These are phyloP conservation scores for Friedmanniomyces endolithicus DNA, from an alignment of 495 filamentous ascomycete species.

Conservation along the genomic window DNA sequence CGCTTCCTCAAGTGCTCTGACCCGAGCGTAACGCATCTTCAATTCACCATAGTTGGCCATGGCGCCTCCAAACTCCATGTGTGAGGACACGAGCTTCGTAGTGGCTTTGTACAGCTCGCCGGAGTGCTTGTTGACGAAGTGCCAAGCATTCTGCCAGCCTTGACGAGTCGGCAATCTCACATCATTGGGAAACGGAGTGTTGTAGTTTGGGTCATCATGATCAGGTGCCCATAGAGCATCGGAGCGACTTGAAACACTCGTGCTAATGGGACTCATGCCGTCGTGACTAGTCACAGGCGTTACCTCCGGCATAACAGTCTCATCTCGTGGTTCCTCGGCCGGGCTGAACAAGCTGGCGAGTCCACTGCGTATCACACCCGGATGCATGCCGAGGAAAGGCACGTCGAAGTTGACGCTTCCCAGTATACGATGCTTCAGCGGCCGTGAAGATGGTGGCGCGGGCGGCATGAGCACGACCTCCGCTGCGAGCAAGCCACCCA, in stretches of 20 bases:
- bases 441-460: constrained; percentile 21
- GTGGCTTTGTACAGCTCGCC: constrained; percentile 57
- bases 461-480: constrained; percentile 59
- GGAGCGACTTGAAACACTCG: background rate
- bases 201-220: constrained; percentile 49
- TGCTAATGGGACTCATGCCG: background rate
- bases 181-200: constrained; percentile 65
- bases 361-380: constrained; percentile 69
- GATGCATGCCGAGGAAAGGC: constrained; percentile 80
- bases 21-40: constrained; percentile 50
- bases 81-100: constrained; percentile 59
- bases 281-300: background rate
- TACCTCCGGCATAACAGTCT: background rate
- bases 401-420: constrained; percentile 79
- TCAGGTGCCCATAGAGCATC: constrained; percentile 19
- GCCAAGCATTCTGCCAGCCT: constrained; percentile 51
- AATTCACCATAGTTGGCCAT: constrained; percentile 65
- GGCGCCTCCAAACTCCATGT: constrained; percentile 69
- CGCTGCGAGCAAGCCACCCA: constrained; percentile 74
- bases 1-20: constrained; percentile 59
- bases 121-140: constrained; percentile 72
- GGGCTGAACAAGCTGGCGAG: constrained; percentile 63
- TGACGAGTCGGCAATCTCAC: constrained; percentile 48
- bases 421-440: constrained; percentile 63
- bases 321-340: constrained; percentile 28